Percentiles rank a stretch among this genome's conserved stretches.
Conservation (phyloP, 108 stramenopile species). For the Seminavis robusta region DNA sequence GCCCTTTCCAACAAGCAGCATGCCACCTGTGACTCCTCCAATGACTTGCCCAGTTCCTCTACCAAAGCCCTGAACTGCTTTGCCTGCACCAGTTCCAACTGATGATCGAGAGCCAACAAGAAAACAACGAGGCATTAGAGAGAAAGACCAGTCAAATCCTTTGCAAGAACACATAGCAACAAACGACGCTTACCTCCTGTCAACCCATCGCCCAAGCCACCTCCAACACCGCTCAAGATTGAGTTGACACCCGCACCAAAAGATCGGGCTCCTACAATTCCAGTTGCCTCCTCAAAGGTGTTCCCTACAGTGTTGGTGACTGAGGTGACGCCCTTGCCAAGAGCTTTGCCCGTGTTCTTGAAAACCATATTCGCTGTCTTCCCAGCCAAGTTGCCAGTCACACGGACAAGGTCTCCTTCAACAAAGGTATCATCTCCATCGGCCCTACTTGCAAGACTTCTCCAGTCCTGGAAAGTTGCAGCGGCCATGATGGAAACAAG, state of each 20-base stretch:
- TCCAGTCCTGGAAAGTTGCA: slow-evolving; percentile 87
- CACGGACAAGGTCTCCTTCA: slow-evolving; percentile 83
- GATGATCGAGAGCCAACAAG: not conserved
- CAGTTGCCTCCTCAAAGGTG: slow-evolving; percentile 66
- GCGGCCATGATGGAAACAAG: slow-evolving; percentile 69
- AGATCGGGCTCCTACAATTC: slow-evolving; percentile 65
- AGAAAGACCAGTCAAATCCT: not conserved
- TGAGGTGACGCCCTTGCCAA: slow-evolving; percentile 61
- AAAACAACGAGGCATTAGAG: not conserved
- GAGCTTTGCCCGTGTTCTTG: slow-evolving; percentile 56
- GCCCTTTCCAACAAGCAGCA: slow-evolving; percentile 66
- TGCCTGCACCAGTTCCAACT: slow-evolving; percentile 79
- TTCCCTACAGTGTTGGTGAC: slow-evolving; percentile 60
- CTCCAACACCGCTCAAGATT: slow-evolving; percentile 81
- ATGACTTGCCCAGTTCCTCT: slow-evolving; percentile 81
- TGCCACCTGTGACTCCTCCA: slow-evolving; percentile 81
- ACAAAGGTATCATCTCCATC: slow-evolving; percentile 78
- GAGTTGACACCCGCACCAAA: slow-evolving; percentile 84
- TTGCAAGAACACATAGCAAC: not conserved
- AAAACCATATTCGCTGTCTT: slow-evolving; percentile 63
- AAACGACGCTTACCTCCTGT: slow-evolving; percentile 54
- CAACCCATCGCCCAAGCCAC: slow-evolving; percentile 72
- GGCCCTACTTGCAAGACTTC: slow-evolving; percentile 69
- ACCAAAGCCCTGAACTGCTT: slow-evolving; percentile 74
- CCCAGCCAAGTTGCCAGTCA: slow-evolving; percentile 81